phyloP scores from a whole-genome alignment of 441 rosid genomes.

The Melastoma candidum region DNA sequence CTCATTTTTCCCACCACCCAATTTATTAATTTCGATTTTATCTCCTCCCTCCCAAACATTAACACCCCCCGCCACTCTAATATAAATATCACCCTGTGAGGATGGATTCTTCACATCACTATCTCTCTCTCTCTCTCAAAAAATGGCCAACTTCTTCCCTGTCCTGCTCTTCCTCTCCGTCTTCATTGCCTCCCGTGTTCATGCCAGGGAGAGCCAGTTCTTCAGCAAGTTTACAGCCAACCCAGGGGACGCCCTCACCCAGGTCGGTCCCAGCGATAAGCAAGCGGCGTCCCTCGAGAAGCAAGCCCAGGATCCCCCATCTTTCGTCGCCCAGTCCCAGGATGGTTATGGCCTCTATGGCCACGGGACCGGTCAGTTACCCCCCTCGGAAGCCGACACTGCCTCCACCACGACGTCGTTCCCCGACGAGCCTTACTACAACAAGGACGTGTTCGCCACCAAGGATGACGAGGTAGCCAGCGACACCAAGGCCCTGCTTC shows the following conservation, averaged over 20 bases:
- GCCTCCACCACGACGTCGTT: not conserved
- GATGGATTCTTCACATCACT: not conserved
- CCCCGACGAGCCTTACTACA: constrained; percentile 9
- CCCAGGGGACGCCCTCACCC: constrained; percentile 10
- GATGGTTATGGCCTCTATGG: constrained; percentile 54
- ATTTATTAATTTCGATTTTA: not conserved
- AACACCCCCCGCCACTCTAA: not conserved
- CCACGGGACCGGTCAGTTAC: constrained; percentile 20
- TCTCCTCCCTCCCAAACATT: not conserved
- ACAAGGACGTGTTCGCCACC: not conserved
- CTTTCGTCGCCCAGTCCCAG: constrained; percentile 33
- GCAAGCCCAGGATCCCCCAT: constrained; percentile 17
- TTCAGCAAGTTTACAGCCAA: constrained; percentile 46
- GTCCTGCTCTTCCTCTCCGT: constrained; percentile 10
- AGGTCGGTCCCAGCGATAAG: constrained; percentile 11
- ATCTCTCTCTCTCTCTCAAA: not conserved
- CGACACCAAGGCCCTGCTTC: too few relatives aligned
- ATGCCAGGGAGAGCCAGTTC: constrained; percentile 65
- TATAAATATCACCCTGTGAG: not conserved
- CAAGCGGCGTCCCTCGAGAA: constrained; percentile 1
- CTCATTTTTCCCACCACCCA: constrained; percentile 3
- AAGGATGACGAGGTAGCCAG: too few relatives aligned
- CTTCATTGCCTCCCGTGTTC: constrained; percentile 25
- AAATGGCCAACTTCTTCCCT: not conserved
- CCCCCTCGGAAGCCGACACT: constrained; percentile 22